phyloP scores from a whole-genome alignment of 768 basidiomycete species.

The Phanerodontia chrysosporium region DNA sequence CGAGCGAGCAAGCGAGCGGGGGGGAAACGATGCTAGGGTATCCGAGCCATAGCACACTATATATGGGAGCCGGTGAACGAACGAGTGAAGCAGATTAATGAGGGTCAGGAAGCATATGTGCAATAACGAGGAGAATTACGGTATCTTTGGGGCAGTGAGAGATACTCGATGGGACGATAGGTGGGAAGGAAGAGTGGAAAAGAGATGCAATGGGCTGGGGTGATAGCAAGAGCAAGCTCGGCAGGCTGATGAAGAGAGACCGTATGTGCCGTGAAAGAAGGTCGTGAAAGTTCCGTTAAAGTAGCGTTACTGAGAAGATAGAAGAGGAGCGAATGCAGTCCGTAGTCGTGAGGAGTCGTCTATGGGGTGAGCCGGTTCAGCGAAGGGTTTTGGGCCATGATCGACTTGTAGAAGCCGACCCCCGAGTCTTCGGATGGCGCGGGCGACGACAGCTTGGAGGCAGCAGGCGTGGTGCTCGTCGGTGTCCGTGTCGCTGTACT shows the following conservation, averaged over 20 bases:
- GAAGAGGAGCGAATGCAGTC: slow-evolving; percentile 11
- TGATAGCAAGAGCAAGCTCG: slow-evolving; percentile 26
- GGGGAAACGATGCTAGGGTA: slow-evolving; percentile 2
- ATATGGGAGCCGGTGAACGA: not conserved
- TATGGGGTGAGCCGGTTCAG: slow-evolving; percentile 36
- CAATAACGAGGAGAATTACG: slow-evolving; percentile 28
- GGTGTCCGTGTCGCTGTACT: slow-evolving; percentile 41
- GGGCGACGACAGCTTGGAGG: slow-evolving; percentile 54
- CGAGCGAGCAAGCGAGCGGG: slow-evolving; percentile 5
- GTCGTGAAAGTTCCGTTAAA: slow-evolving; percentile 23
- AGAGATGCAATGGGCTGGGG: slow-evolving; percentile 1
- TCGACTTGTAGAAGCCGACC: slow-evolving; percentile 78
- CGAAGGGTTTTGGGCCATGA: slow-evolving; percentile 72
- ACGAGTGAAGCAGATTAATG: slow-evolving; percentile 2
- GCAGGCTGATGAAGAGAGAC: slow-evolving; percentile 20
- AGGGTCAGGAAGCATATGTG: slow-evolving; percentile 15
- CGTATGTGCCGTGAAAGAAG: slow-evolving; percentile 19
- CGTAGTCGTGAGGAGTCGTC: slow-evolving; percentile 17
- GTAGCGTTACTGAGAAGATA: slow-evolving; percentile 18
- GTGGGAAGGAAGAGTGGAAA: slow-evolving; percentile 7
- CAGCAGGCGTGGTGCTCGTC: slow-evolving; percentile 25
- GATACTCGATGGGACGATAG: slow-evolving; percentile 24
- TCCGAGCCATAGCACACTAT: slow-evolving; percentile 1
- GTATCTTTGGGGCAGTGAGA: slow-evolving; percentile 26
- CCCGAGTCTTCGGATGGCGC: slow-evolving; percentile 80